phyloP scores from a whole-genome alignment of 352 stramenopile species.

The Phytophthora vignae region DNA sequence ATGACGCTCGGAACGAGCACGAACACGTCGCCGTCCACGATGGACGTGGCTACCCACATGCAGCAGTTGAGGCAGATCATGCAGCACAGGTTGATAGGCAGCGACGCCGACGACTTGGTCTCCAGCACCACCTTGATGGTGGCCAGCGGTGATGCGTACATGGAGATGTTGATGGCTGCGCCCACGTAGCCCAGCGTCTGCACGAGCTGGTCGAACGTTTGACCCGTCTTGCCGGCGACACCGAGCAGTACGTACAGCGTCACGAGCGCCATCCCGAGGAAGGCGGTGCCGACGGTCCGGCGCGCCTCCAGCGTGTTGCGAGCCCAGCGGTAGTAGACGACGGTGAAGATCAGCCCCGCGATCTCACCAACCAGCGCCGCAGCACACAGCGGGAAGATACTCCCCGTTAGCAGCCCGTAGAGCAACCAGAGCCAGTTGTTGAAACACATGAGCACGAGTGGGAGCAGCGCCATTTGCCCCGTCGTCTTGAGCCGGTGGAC shows the following conservation, averaged over 20 bases:
- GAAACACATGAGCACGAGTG: slow-evolving; percentile 50
- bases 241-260: slow-evolving; percentile 53
- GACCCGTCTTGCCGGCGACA: slow-evolving; percentile 39
- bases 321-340: slow-evolving; percentile 38
- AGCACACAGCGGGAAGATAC: slow-evolving; percentile 38
- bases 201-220: slow-evolving; percentile 27
- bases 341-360: slow-evolving; percentile 30
- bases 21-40: slow-evolving; percentile 53
- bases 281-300: slow-evolving; percentile 12
- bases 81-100: slow-evolving; percentile 59
- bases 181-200: slow-evolving; percentile 47
- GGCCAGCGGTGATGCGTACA: slow-evolving; percentile 69
- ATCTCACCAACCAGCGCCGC: slow-evolving; percentile 28
- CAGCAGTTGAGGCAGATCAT: slow-evolving; percentile 62
- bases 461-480: slow-evolving; percentile 46
- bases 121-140: slow-evolving; percentile 58
- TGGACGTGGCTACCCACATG: slow-evolving; percentile 62
- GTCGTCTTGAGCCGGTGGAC: slow-evolving; percentile 41
- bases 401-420: slow-evolving; percentile 41
- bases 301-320: slow-evolving; percentile 22
- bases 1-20: slow-evolving; percentile 58
- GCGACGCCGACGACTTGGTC: slow-evolving; percentile 59
- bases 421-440: slow-evolving; percentile 56
- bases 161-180: slow-evolving; percentile 50
- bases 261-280: slow-evolving; percentile 26